Evolutionary conservation across 768 basidiomycete genomes (phyloP).

Genomic region (Boletales sp.): DNA sequence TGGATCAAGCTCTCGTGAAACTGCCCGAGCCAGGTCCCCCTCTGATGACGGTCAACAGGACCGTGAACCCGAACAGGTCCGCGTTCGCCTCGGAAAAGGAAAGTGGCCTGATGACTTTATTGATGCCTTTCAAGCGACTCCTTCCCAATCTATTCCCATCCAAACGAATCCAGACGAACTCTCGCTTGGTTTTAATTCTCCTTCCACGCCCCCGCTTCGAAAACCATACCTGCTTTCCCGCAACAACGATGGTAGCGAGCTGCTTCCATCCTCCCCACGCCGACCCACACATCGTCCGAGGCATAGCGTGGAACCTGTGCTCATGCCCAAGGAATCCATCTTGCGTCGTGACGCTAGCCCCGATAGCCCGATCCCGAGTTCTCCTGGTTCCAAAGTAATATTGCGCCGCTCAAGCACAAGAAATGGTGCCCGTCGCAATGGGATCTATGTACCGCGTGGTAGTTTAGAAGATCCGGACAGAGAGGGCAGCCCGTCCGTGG

Average conservation of each 20-base stretch:
- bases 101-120: slow-evolving; percentile 85
- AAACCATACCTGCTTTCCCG: slow-evolving; percentile 52
- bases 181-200: slow-evolving; percentile 25
- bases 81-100: slow-evolving; percentile 66
- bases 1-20: slow-evolving; percentile 42
- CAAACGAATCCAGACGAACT: slow-evolving; percentile 20
- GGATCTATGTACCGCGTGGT: slow-evolving; percentile 42
- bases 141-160: slow-evolving; percentile 31
- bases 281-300: slow-evolving; percentile 62
- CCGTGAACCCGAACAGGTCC: slow-evolving; percentile 30
- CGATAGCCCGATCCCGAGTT: slow-evolving; percentile 40
- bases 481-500: slow-evolving; percentile 37
- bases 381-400: slow-evolving; percentile 41
- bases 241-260: slow-evolving; percentile 46
- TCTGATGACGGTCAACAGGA: slow-evolving; percentile 19
- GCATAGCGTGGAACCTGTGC: slow-evolving; percentile 56
- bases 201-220: slow-evolving; percentile 47
- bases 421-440: slow-evolving; percentile 42
- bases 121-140: slow-evolving; percentile 45
- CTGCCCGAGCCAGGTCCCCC: slow-evolving; percentile 18
- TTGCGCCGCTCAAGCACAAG: slow-evolving; percentile 60
- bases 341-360: slow-evolving; percentile 56
- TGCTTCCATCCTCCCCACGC: slow-evolving; percentile 36
- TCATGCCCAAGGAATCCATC: slow-evolving; percentile 48
- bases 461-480: slow-evolving; percentile 32